These are phyloP conservation scores for Aspergillus fumigatiaffinis DNA, from an alignment of 2,329 filamentous ascomycete genomes.

Conservation along the genomic window DNA sequence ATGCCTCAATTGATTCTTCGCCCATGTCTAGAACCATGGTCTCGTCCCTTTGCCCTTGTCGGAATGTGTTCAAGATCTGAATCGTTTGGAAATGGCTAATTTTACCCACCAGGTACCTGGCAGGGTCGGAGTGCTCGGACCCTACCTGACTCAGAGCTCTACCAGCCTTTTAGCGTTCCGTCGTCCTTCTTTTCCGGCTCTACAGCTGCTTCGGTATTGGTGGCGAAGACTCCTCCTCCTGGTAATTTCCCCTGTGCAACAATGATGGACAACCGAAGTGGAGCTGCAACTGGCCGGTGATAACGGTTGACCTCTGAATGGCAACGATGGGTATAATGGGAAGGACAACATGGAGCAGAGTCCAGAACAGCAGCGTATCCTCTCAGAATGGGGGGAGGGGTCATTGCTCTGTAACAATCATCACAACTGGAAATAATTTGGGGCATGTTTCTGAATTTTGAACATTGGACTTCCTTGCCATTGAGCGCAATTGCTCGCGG, in stretches of 20 bases:
- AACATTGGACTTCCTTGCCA: background rate
- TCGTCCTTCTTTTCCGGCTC: background rate
- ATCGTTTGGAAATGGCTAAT: background rate
- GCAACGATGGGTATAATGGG: background rate
- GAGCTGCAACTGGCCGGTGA: conserved; percentile 15
- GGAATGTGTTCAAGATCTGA: background rate
- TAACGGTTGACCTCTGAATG: conserved; percentile 1
- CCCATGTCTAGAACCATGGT: background rate
- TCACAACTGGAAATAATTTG: conserved; percentile 1
- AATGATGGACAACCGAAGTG: background rate
- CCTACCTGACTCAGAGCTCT: background rate
- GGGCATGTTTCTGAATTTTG: background rate
- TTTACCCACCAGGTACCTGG: background rate
- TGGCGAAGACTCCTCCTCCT: background rate
- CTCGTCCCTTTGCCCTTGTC: background rate
- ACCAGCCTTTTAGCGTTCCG: background rate
- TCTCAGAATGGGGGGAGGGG: conserved; percentile 1
- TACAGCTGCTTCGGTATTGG: background rate
- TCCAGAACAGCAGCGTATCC: conserved; percentile 17
- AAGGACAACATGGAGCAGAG: conserved; percentile 5
- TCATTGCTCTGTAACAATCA: background rate
- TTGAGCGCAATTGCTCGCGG: background rate
- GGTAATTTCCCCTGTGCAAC: conserved; percentile 6
- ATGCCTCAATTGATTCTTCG: background rate
- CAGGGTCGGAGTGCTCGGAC: background rate